A percentile compares a stretch with the other conserved stretches of the same genome.
These are phyloP conservation scores for Lentinus brumalis DNA, from an alignment of 768 basidiomycete species.

Conservation along the genomic window DNA sequence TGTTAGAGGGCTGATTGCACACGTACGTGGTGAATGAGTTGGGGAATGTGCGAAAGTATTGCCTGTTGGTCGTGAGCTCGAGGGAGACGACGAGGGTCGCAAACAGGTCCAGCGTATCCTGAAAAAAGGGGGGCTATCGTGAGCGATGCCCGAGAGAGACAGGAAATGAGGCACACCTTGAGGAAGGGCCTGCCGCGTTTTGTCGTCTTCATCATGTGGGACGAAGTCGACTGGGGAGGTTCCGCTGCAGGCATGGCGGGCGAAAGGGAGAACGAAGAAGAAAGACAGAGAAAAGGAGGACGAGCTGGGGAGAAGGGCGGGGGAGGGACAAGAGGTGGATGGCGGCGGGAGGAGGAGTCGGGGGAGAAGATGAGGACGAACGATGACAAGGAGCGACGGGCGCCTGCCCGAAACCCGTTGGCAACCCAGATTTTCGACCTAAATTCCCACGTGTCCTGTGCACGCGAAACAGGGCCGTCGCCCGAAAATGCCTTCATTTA, in stretches of 20 bases:
- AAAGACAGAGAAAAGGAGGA: conserved; percentile 33
- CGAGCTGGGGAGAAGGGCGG: conserved; percentile 11
- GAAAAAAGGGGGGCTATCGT: neutral
- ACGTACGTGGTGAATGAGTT: conserved; percentile 96
- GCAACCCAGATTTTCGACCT: conserved; percentile 22
- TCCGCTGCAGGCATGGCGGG: conserved; percentile 43
- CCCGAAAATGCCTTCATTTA: conserved; percentile 18
- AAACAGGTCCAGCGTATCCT: conserved; percentile 99
- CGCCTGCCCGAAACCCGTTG: conserved; percentile 22
- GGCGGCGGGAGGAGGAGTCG: conserved; percentile 16
- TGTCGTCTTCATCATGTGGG: conserved; percentile 99
- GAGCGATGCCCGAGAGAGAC: conserved; percentile 11
- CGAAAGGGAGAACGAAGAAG: conserved; percentile 30
- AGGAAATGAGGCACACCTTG: conserved; percentile 56
- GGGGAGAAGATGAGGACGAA: conserved; percentile 24
- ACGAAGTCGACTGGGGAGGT: conserved; percentile 57
- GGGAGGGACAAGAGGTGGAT: conserved; percentile 19
- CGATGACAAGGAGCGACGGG: conserved; percentile 17
- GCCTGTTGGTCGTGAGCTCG: conserved; percentile 84
- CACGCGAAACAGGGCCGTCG: conserved; percentile 22
- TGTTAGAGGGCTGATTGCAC: neutral
- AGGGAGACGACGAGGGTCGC: conserved; percentile 96
- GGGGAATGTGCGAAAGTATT: conserved; percentile 93
- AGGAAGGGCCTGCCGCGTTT: conserved; percentile 92
- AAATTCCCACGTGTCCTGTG: conserved; percentile 18